phyloP scores from a whole-genome alignment of 768 basidiomycete species.

The Agaricus subrufescens region DNA sequence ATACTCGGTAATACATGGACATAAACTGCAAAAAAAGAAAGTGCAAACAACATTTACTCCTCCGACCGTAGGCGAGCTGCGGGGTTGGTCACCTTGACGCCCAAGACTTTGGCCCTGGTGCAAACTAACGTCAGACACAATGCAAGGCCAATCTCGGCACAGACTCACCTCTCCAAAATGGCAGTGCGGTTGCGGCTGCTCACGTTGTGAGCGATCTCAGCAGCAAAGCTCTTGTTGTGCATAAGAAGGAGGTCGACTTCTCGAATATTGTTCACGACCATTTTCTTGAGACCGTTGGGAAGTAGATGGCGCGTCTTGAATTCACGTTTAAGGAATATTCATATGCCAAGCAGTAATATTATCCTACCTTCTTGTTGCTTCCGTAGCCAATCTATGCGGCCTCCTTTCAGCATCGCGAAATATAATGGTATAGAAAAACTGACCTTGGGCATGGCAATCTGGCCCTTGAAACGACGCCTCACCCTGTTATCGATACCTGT shows the following conservation, averaged over 20 bases:
- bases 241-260: slow-evolving; percentile 94
- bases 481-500: slow-evolving; percentile 99
- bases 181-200: slow-evolving; percentile 91
- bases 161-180: slow-evolving; percentile 78
- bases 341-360: slow-evolving; percentile 29
- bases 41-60: slow-evolving; percentile 53
- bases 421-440: slow-evolving; percentile 17
- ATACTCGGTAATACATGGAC: slow-evolving; percentile 51
- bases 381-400: slow-evolving; percentile 72
- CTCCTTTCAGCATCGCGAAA: too few species aligned
- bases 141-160: background rate
- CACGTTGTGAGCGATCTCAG: slow-evolving; percentile 95
- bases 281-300: slow-evolving; percentile 94
- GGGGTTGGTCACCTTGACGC: slow-evolving; percentile 92
- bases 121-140: slow-evolving; percentile 8
- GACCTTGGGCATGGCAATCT: slow-evolving; percentile 95
- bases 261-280: slow-evolving; percentile 89
- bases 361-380: slow-evolving; percentile 73
- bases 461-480: slow-evolving; percentile 91
- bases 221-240: slow-evolving; percentile 96
- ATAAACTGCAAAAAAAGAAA: slow-evolving; percentile 26
- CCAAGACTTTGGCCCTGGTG: slow-evolving; percentile 73
- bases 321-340: slow-evolving; percentile 3
- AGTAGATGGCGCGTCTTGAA: slow-evolving; percentile 86
- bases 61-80: slow-evolving; percentile 92